Base-by-base conservation (phyloP, 768 basidiomycete genomes). In the Auricularia heimuer region DNA sequence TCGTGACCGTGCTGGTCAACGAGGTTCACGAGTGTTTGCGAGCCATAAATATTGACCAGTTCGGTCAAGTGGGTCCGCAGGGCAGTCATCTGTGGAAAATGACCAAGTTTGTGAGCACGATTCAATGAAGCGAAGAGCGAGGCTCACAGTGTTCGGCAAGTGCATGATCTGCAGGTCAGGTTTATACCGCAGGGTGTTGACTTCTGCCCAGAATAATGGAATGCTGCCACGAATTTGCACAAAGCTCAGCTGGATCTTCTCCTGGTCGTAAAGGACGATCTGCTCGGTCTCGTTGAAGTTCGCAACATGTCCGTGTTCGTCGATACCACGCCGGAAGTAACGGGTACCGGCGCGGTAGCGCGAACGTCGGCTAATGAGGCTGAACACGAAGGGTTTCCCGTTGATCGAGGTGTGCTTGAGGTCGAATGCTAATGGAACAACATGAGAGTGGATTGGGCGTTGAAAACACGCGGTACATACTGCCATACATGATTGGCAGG, bases 261-360 rank as follows among this genome's bases (percentile, higher is more conserved):
- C 60, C 24, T 61, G 67, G 66, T 93, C 90, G 12, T 95, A 81
- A 16, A 96, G 80, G 34, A 96, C 78, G 65, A 99, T 80, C 73
- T 98, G 97, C 73, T 99, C 97, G 4, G 97, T 96, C 76, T 99
- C 97, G 73, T 98, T 97, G 77, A 93, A 98, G 76, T 99, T 99
- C 65, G 94, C 93, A 51, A 92, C 91, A 73, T 98, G 85, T 2
- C 95, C 97, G 8, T 89, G 80, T 21, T 84, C 78, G 74, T 98
- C 94, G 69, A 99, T 82, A 3, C 97, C 97, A 60, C 97, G 87
- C 21, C 93, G 85, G 78, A 98, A 97, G 81, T 96, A 98, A 62
- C 97, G 91, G 14, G 97, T 98, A 4, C 97, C 97, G 35, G 97
- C 93, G 65, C 96, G 86, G 77, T 89, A 90, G 24, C 97, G 90